Evolutionary conservation across 768 basidiomycete genomes (phyloP).

Genomic region (Hydnum rufescens): DNA sequence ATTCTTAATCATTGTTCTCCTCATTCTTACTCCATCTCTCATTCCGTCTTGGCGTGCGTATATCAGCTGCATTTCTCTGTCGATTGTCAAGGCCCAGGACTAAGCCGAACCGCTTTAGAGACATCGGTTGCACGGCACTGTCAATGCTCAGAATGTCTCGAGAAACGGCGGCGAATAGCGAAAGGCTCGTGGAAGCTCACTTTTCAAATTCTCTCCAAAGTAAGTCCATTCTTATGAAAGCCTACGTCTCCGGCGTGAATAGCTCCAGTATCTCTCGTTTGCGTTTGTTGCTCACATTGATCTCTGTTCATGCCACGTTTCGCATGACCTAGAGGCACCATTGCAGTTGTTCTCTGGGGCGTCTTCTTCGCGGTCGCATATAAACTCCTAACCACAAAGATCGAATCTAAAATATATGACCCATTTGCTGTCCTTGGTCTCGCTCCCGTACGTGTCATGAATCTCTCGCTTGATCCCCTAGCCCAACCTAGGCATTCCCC

Average conservation of each 20-base stretch:
- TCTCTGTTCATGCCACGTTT: no score
- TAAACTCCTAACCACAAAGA: slow-evolving; percentile 34
- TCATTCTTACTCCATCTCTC: slow-evolving; percentile 44
- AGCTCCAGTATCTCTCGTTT: background rate
- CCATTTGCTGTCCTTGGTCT: slow-evolving; percentile 90
- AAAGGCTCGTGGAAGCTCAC: slow-evolving; percentile 17
- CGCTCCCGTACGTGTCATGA: slow-evolving; percentile 28
- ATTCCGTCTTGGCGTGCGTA: slow-evolving; percentile 12
- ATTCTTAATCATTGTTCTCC: slow-evolving; percentile 62
- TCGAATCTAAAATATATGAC: slow-evolving; percentile 51
- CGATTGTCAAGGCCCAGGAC: no score
- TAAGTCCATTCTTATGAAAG: background rate
- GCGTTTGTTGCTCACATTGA: no score
- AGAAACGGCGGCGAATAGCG: slow-evolving; percentile 30
- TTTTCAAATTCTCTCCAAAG: background rate
- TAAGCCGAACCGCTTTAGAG: no score
- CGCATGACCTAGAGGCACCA: background rate
- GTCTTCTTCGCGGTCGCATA: slow-evolving; percentile 48
- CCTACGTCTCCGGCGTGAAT: background rate
- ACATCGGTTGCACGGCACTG: slow-evolving; percentile 25
- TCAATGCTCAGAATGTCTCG: slow-evolving; percentile 39
- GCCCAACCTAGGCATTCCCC: background rate
- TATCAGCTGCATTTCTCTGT: background rate
- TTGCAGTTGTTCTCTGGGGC: slow-evolving; percentile 43
- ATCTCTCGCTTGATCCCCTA: background rate